Percentiles rank a stretch among this genome's conserved stretches.
Evolutionary conservation across 257 asterid genomes (phyloP).

Genomic region (Penstemon eatonii): DNA sequence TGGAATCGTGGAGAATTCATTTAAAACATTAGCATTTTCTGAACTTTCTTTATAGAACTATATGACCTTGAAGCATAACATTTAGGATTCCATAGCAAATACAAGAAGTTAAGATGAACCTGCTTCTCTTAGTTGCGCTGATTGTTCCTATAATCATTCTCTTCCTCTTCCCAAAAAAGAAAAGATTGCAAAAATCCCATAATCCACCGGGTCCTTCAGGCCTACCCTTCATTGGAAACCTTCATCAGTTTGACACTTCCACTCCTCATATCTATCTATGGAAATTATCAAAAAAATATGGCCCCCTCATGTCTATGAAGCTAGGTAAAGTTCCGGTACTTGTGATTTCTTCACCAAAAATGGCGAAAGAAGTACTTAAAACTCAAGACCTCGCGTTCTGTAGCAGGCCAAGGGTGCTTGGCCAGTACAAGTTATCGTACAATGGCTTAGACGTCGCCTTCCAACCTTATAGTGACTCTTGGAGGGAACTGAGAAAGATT

Average conservation of each 20-base stretch:
- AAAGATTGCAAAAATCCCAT: not conserved
- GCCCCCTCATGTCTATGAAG: slow-evolving; percentile 26
- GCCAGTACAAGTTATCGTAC: slow-evolving; percentile 5
- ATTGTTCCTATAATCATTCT: not conserved
- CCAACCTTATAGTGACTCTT: slow-evolving; percentile 14
- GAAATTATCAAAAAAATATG: slow-evolving; percentile 17
- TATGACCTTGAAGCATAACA: too few species aligned
- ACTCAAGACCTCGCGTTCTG: slow-evolving; percentile 21
- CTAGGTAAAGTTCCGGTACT: slow-evolving; percentile 12
- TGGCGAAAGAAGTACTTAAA: slow-evolving; percentile 24
- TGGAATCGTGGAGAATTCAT: too few species aligned
- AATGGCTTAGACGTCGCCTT: slow-evolving; percentile 21
- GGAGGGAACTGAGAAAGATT: slow-evolving; percentile 24
- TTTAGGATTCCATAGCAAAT: too few species aligned
- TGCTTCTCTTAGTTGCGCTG: not conserved
- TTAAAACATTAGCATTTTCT: too few species aligned
- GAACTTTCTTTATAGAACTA: too few species aligned
- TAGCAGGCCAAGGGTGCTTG: slow-evolving; percentile 12
- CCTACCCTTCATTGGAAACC: slow-evolving; percentile 26
- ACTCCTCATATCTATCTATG: slow-evolving; percentile 23
- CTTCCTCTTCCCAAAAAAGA: not conserved
- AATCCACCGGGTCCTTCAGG: slow-evolving; percentile 25
- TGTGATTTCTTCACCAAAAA: slow-evolving; percentile 14
- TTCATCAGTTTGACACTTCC: slow-evolving; percentile 18
- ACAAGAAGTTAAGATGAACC: not conserved